Base-by-base conservation (phyloP, 805 yeast species). In the Kluyveromyces siamensis region DNA sequence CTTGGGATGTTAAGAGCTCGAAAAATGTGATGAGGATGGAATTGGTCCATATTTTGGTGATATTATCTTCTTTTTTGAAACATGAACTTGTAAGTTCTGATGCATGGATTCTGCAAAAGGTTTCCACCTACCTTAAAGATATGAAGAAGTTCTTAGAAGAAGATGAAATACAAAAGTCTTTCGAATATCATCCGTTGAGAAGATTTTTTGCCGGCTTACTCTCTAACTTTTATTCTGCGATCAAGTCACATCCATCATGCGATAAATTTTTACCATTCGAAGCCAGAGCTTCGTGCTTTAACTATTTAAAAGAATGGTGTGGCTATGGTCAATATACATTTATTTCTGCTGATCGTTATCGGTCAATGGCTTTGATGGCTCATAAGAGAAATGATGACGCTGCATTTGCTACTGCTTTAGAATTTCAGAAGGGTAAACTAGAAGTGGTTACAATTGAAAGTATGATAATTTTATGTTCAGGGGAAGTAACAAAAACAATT, bases 251-350 rank as follows among this genome's bases (percentile, higher is more conserved):
- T 65, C 71, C 76, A 2, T 47, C 57, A 2, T 50, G 54, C 1
- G 72, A 69, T 9, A 69, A 72, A 38, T 82, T 90, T 79, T 70
- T 90, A n/a, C 91, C 95, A 1, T 89, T 90, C 63, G 88, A 83
- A 54, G 91, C 89, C 2, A 72, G 96, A 47, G 80, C 85, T 30
- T 84, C 87, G 2, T 85, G 95, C 52, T 90, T 88, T 68, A 79
- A 81, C 42, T 84, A 79, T 58, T 70, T 93, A 49, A 90, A 86
- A 55, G 95, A 87, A 62, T 93, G 99, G 99, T 89, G 96, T 63
- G 96, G 95, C 0, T 80, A 79, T 65, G 97, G 98, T 2, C 82
- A 79, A 46, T 72, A 80, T 21, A 74, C 79, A 8, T 60, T 72
- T 1, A 59, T 81, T 2, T 77, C 88, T 2, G 80, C 79, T 30